phyloP scores from a whole-genome alignment of 1,284 basidiomycete genomes.

The Cystobasidium pallidum region DNA sequence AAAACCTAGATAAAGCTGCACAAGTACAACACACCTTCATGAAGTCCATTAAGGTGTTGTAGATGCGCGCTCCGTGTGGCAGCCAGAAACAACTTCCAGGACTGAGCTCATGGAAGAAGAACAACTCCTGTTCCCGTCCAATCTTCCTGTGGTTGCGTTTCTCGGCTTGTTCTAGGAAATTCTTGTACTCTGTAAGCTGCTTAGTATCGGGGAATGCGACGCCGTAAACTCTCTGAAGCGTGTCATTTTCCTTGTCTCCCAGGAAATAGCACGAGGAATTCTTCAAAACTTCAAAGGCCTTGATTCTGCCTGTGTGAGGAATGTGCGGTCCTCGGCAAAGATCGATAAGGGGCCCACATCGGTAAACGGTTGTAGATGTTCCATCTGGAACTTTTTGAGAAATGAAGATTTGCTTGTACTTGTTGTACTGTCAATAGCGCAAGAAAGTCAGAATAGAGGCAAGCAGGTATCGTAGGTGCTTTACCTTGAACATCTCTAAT shows the following conservation, averaged over 20 bases:
- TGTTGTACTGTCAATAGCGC: conserved; percentile 79
- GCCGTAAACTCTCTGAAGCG: conserved; percentile 94
- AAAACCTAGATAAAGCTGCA: too few species aligned
- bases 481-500: conserved; percentile 91
- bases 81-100: conserved; percentile 97
- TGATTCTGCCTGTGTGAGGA: conserved; percentile 96
- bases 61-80: conserved; percentile 94
- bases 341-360: conserved; percentile 98
- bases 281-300: conserved; percentile 94
- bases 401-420: conserved; percentile 97
- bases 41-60: conserved; percentile 89
- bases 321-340: conserved; percentile 97
- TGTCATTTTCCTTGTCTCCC: conserved; percentile 90
- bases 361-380: conserved; percentile 95
- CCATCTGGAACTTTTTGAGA: conserved; percentile 95
- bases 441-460: background rate
- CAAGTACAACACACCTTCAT: conserved; percentile 63
- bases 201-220: conserved; percentile 99
- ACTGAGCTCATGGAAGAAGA: conserved; percentile 96
- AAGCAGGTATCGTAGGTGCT: conserved; percentile 51
- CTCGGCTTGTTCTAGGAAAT: conserved; percentile 92
- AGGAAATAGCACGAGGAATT: conserved; percentile 99
- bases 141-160: conserved; percentile 97
- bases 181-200: conserved; percentile 93
- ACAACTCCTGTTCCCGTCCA: conserved; percentile 95